A percentile compares a stretch with the other conserved stretches of the same genome.
These are phyloP conservation scores for Geum urbanum DNA, from an alignment of 306 rosid species.

Conservation along the genomic window DNA sequence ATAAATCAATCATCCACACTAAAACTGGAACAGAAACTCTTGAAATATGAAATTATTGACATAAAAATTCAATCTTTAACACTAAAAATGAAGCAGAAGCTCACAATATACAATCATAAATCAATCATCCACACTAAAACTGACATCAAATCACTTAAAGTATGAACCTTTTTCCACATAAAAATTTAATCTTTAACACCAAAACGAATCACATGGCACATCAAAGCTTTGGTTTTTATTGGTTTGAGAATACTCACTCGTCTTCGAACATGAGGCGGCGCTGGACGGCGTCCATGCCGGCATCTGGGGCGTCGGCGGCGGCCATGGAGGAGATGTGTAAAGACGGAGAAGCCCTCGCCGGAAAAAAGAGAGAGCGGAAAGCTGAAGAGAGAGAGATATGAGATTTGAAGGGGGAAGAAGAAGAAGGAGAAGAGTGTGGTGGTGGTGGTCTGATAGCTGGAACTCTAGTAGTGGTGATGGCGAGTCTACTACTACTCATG, in stretches of 20 bases:
- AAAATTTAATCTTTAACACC: neutral
- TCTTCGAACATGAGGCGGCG: conserved; percentile 98
- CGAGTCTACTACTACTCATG: neutral
- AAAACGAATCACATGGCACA: too few species aligned
- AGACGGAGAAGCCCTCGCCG: conserved; percentile 31
- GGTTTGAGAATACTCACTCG: conserved; percentile 48
- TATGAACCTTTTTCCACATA: too few species aligned
- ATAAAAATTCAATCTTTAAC: neutral
- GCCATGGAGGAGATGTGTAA: conserved; percentile 46
- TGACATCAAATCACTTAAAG: too few species aligned
- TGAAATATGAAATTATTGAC: too few species aligned
- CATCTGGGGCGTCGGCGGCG: conserved; percentile 51
- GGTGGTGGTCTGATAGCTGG: conserved; percentile 21
- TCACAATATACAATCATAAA: too few species aligned
- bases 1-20: too few species aligned
- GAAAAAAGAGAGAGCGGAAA: conserved; percentile 4
- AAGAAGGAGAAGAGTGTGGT: conserved; percentile 7
- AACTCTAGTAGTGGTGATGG: neutral
- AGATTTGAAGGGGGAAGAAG: neutral
- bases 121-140: too few species aligned
- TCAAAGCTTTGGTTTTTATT: neutral
- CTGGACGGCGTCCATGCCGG: conserved; percentile 96
- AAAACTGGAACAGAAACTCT: too few species aligned
- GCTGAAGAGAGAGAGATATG: neutral
- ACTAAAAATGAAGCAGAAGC: too few species aligned